phyloP scores from a whole-genome alignment of 2,329 filamentous ascomycete genomes.

The Pyricularia grisea region DNA sequence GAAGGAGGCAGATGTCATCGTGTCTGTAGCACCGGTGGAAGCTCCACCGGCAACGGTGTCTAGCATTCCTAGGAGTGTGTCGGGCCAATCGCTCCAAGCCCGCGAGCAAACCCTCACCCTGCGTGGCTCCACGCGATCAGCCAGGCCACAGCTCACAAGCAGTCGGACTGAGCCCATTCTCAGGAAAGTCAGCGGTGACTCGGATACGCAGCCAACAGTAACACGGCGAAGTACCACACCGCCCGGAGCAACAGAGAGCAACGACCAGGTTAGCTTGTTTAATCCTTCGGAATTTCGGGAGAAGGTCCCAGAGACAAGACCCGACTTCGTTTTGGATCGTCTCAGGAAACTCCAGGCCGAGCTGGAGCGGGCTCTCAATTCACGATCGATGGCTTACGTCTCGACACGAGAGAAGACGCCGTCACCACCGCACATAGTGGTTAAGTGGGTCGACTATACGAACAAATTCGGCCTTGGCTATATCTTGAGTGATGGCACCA shows the following conservation, averaged over 20 bases:
- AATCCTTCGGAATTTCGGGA: slow-evolving; percentile 42
- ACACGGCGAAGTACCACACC: slow-evolving; percentile 1
- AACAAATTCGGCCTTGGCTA: slow-evolving; percentile 81
- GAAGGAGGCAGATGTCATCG: neutral
- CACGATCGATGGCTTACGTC: slow-evolving; percentile 52
- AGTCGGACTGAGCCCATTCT: slow-evolving; percentile 6
- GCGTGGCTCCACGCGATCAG: slow-evolving; percentile 10
- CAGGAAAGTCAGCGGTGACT: neutral
- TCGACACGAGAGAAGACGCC: slow-evolving; percentile 42
- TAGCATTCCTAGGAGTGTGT: neutral
- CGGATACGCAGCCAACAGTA: slow-evolving; percentile 4
- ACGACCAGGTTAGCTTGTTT: slow-evolving; percentile 40
- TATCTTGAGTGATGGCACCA: slow-evolving; percentile 71
- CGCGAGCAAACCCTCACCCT: slow-evolving; percentile 12
- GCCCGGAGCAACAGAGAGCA: slow-evolving; percentile 4
- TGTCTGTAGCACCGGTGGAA: neutral
- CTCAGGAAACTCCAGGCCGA: slow-evolving; percentile 49
- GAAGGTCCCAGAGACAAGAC: slow-evolving; percentile 41
- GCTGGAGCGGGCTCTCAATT: slow-evolving; percentile 52
- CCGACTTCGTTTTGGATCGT: slow-evolving; percentile 47
- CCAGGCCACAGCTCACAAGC: slow-evolving; percentile 10
- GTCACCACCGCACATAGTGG: slow-evolving; percentile 53
- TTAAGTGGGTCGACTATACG: slow-evolving; percentile 84
- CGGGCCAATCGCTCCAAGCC: slow-evolving; percentile 11
- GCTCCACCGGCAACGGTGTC: neutral